Evolutionary conservation across 2,329 filamentous ascomycete species (phyloP), one percentile per base, ranked within the genome.

Genomic region (Aspergillus oerlinghausenensis): DNA sequence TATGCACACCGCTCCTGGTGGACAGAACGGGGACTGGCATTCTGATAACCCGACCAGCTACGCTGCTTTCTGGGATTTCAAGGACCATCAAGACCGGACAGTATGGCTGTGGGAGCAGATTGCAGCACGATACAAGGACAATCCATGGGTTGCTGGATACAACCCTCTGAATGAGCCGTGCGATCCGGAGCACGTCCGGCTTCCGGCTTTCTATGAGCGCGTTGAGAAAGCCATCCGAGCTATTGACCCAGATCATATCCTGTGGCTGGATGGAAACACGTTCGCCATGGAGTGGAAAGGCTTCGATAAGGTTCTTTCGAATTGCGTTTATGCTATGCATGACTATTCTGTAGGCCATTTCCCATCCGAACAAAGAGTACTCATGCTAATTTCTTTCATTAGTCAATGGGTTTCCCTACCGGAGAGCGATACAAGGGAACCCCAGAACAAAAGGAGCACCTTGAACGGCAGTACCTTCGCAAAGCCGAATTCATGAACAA

Each of bases 91-190:
- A 62, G 79, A 81, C 57, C 73, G 79, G 5, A 77, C 76, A 25
- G 64, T 81, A 2, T 79, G 77, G 75, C 72, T 82, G 1, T 81
- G 79, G 80, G 71, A 75, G 55, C 69, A 79, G 59, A 73, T 82
- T 49, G 78, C 77, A 1, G 65, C 65, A 10, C 72, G 73, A 14
- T 82, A 81, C 57, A 77, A 69, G 48, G 65, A 64, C 29, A 79
- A 81, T 56, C 61, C 75, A 3, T 79, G 75, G 72, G 72, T 80
- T n/a, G 80, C 80, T 3, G 80, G 79, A 1, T 82, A 81, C 61
- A 82, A 82, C 55, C 77, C 79, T 2, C 74, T 82, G 42, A 82
- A 82, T 59, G 80, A 82, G 62, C 80, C 79, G 3, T 76, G 74
- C 52, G 80, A 82, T 58, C 75, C 80, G 0, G 62, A 77, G 53